A percentile compares a stretch with the other conserved stretches of the same genome.
Conservation (phyloP, 2,329 filamentous ascomycete genomes). For the Ascochyta koolunga region DNA sequence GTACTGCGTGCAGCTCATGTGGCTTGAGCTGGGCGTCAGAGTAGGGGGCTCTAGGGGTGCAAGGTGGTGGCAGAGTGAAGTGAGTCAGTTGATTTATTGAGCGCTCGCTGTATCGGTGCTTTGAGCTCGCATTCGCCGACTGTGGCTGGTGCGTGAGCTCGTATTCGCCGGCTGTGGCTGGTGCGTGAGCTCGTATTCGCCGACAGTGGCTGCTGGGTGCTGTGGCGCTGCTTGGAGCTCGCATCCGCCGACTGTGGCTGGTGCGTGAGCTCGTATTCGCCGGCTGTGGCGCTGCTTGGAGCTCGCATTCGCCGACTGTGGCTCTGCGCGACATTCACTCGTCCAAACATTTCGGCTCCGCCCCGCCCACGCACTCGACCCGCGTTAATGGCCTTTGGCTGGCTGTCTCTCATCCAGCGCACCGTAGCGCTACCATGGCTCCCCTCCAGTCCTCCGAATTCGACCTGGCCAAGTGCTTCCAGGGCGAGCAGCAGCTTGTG, state of each 20-base stretch:
- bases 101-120: constrained; percentile 4
- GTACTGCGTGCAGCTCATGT: background rate
- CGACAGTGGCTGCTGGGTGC: too few species aligned
- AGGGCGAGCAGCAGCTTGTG: constrained; percentile 80
- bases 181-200: constrained; percentile 17
- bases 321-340: constrained; percentile 21
- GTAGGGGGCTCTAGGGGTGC: background rate
- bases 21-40: too few species aligned
- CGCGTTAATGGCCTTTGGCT: constrained; percentile 44
- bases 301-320: constrained; percentile 22
- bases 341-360: constrained; percentile 30
- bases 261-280: too few species aligned
- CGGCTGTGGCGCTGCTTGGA: constrained; percentile 15
- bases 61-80: constrained; percentile 1
- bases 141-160: too few species aligned
- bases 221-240: background rate
- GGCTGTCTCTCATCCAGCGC: constrained; percentile 35
- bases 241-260: too few species aligned
- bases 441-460: constrained; percentile 58
- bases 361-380: constrained; percentile 19
- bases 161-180: constrained; percentile 1
- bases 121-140: background rate
- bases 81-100: constrained; percentile 17
- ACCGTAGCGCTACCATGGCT: constrained; percentile 47
- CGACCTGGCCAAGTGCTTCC: constrained; percentile 82